A percentile compares a stretch with the other conserved stretches of the same genome.
Evolutionary conservation across 2,329 filamentous ascomycete species (phyloP).

Genomic region (Chaetothyriales sp.): DNA sequence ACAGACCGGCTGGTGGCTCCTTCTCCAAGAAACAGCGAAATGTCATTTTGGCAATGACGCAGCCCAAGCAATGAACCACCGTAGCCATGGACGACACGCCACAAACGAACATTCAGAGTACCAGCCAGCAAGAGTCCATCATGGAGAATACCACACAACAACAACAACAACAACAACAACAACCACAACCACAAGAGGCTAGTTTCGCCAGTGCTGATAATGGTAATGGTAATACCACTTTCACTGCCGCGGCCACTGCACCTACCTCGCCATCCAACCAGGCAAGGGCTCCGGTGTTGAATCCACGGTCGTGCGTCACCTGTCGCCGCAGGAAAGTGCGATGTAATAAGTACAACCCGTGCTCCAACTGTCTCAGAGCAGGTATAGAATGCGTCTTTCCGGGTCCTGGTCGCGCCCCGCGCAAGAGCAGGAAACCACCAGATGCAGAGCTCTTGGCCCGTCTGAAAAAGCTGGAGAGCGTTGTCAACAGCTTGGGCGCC

Average conservation of each 20-base stretch:
- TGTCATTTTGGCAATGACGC: background rate
- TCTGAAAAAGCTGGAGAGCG: slow-evolving; percentile 42
- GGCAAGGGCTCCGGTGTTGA: slow-evolving; percentile 14
- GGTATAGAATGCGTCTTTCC: slow-evolving; percentile 49
- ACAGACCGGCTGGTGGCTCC: background rate
- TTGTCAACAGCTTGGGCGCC: slow-evolving; percentile 44
- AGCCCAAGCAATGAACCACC: background rate
- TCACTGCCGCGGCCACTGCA: background rate
- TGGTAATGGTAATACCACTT: too few relatives aligned
- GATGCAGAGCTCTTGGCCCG: slow-evolving; percentile 46
- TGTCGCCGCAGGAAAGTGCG: slow-evolving; percentile 34
- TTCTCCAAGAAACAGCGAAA: background rate
- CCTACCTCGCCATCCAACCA: background rate
- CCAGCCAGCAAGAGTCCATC: background rate
- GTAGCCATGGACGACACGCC: background rate
- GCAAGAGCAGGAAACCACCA: slow-evolving; percentile 41
- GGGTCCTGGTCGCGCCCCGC: slow-evolving; percentile 43
- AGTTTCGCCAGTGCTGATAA: background rate
- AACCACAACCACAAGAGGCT: too few relatives aligned
- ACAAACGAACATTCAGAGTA: background rate
- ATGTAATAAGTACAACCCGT: slow-evolving; percentile 34
- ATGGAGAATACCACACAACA: background rate
- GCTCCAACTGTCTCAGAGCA: slow-evolving; percentile 33
- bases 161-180: background rate
- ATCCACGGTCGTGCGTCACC: slow-evolving; percentile 31